Conservation (phyloP, 768 basidiomycete genomes). For the Tulasnella calospora region DNA sequence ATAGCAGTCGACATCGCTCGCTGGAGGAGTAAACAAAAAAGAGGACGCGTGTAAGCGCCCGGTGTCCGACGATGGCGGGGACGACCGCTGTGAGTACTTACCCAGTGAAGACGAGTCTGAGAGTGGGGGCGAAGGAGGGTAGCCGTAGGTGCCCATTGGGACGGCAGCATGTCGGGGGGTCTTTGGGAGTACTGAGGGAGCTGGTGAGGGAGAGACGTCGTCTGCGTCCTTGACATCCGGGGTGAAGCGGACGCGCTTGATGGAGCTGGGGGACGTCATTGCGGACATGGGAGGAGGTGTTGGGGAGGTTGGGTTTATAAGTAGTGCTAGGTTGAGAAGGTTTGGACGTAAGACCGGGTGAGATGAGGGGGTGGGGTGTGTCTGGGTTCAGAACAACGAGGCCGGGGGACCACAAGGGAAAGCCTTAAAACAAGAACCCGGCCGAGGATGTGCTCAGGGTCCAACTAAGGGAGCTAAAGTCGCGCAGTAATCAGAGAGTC, state of each 20-base stretch:
- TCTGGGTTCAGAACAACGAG: slow-evolving; percentile 14
- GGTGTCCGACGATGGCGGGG: not conserved
- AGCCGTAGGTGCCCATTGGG: slow-evolving; percentile 13
- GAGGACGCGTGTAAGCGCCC: not conserved
- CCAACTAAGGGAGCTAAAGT: slow-evolving; percentile 2
- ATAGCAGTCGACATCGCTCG: slow-evolving; percentile 10
- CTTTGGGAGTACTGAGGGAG: slow-evolving; percentile 5
- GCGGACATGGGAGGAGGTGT: slow-evolving; percentile 13
- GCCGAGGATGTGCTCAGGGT: not conserved
- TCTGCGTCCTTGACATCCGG: slow-evolving; percentile 23
- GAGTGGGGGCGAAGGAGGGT: slow-evolving; percentile 9
- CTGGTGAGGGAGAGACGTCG: slow-evolving; percentile 1
- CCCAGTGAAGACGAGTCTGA: slow-evolving; percentile 21
- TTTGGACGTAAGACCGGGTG: slow-evolving; percentile 19
- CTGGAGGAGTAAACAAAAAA: not conserved
- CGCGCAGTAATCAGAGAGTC: not conserved
- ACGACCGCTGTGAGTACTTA: not conserved
- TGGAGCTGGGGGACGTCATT: slow-evolving; percentile 13
- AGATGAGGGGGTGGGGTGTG: slow-evolving; percentile 8
- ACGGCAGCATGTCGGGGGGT: not conserved
- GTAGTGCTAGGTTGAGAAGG: not conserved
- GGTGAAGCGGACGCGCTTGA: slow-evolving; percentile 23
- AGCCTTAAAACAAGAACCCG: not conserved
- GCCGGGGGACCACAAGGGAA: not conserved
- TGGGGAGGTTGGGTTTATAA: not conserved